These are phyloP conservation scores for Podospora sp. DNA, from an alignment of 495 filamentous ascomycete genomes.

Conservation along the genomic window DNA sequence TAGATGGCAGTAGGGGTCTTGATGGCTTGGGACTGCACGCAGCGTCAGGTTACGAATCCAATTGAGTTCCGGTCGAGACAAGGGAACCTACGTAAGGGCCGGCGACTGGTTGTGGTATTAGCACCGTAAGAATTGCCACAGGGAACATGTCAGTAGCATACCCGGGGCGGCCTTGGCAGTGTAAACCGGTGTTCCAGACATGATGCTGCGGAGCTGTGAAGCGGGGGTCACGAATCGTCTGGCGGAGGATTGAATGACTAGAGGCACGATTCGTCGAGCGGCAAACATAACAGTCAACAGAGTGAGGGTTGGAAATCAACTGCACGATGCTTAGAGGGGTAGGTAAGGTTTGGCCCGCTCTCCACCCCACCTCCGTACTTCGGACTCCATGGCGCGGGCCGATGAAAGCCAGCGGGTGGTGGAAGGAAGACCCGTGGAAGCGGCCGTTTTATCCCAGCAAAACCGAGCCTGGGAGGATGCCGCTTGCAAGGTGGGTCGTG, in stretches of 20 bases:
- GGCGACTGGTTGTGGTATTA: constrained; percentile 45
- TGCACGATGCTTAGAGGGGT: not conserved
- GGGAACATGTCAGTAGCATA: constrained; percentile 35
- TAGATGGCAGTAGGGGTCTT: constrained; percentile 80
- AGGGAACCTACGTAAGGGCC: constrained; percentile 56
- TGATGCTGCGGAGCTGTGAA: constrained; percentile 35
- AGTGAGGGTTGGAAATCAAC: not conserved
- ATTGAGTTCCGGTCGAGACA: not conserved
- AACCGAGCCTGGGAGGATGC: not conserved
- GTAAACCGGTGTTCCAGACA: constrained; percentile 54
- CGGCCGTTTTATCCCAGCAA: not conserved
- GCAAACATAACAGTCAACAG: not conserved
- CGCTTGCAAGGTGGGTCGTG: not conserved
- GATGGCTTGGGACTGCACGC: constrained; percentile 79
- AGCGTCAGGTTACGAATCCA: constrained; percentile 19
- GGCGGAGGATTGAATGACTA: constrained; percentile 16
- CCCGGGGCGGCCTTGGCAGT: constrained; percentile 55
- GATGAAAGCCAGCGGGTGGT: not conserved
- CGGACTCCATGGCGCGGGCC: constrained; percentile 25
- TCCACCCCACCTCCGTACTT: constrained; percentile 33
- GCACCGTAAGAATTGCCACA: not conserved
- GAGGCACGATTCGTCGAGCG: constrained; percentile 19
- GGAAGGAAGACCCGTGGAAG: not conserved
- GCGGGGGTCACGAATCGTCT: constrained; percentile 7
- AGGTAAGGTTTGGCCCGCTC: not conserved